Conservation (phyloP, 2,329 filamentous ascomycete genomes). For the Fusarium nisikadoi region DNA sequence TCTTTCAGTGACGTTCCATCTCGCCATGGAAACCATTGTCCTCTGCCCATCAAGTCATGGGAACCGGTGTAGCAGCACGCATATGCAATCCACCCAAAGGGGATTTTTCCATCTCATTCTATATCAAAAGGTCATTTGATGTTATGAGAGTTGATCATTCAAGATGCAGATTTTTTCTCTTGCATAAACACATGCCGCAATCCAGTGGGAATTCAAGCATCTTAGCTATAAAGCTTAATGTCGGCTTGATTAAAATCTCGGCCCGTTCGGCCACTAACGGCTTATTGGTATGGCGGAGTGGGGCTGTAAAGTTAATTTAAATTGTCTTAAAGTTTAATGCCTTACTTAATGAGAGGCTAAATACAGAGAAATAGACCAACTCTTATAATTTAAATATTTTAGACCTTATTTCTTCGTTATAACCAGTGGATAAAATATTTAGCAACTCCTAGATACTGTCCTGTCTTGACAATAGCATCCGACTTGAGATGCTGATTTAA, state of each 20-base stretch:
- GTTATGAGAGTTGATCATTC: neutral
- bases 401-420: rapidly evolving
- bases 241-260: neutral
- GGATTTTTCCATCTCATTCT: too few species aligned
- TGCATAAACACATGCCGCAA: neutral
- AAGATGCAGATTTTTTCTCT: neutral
- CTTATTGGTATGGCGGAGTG: neutral
- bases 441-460: rapidly evolving
- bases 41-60: too few species aligned
- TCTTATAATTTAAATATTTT: neutral
- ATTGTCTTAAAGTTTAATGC: too few species aligned
- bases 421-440: too few species aligned
- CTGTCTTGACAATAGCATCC: rapidly evolving
- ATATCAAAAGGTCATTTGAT: neutral
- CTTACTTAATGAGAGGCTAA: too few species aligned
- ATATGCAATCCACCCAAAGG: too few species aligned
- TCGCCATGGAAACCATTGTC: too few species aligned
- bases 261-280: neutral
- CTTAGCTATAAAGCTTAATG: neutral
- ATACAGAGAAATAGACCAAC: too few species aligned
- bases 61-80: too few species aligned
- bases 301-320: neutral
- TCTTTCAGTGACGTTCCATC: too few species aligned
- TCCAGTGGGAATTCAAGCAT: neutral
- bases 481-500: neutral